phyloP scores from a whole-genome alignment of 2,329 filamentous ascomycete genomes.

The Metarhizium robertsii region DNA sequence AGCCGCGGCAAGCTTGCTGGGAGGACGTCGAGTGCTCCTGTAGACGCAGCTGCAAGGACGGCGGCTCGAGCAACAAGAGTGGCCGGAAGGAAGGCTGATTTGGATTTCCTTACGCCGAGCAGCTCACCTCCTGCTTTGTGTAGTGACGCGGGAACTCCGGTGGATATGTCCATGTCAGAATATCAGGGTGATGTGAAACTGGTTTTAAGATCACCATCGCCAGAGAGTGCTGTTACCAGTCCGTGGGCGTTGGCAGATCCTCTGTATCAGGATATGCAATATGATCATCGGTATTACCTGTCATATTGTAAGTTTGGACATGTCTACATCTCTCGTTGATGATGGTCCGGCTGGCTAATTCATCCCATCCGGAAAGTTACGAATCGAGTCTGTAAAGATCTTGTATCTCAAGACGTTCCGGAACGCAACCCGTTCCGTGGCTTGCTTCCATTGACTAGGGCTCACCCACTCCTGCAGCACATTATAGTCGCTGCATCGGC shows the following conservation, averaged over 20 bases:
- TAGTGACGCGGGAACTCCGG: background rate
- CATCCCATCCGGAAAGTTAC: conserved; percentile 27
- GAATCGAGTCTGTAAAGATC: conserved; percentile 41
- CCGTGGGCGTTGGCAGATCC: conserved; percentile 34
- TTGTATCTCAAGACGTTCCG: conserved; percentile 36
- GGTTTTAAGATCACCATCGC: conserved; percentile 12
- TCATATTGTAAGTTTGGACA: conserved; percentile 27
- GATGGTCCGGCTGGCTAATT: background rate
- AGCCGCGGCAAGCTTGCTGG: conserved; percentile 32
- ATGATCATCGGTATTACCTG: conserved; percentile 32
- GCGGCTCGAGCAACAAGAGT: conserved; percentile 6
- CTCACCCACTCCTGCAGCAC: conserved; percentile 33
- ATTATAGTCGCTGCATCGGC: conserved; percentile 40
- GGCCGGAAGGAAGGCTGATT: conserved; percentile 3
- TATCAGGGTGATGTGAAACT: conserved; percentile 18
- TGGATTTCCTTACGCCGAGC: conserved; percentile 1
- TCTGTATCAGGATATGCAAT: conserved; percentile 43
- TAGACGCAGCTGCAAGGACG: conserved; percentile 7
- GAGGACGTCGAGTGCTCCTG: conserved; percentile 25
- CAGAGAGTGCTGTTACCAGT: conserved; percentile 12
- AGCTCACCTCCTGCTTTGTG: conserved; percentile 2
- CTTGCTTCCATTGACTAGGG: conserved; percentile 31
- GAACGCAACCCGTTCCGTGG: conserved; percentile 36
- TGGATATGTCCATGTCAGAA: background rate
- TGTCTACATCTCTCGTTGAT: background rate